Evolutionary conservation across 2,329 filamentous ascomycete species (phyloP).

Genomic region (Gnomoniopsis smithogilvyi): DNA sequence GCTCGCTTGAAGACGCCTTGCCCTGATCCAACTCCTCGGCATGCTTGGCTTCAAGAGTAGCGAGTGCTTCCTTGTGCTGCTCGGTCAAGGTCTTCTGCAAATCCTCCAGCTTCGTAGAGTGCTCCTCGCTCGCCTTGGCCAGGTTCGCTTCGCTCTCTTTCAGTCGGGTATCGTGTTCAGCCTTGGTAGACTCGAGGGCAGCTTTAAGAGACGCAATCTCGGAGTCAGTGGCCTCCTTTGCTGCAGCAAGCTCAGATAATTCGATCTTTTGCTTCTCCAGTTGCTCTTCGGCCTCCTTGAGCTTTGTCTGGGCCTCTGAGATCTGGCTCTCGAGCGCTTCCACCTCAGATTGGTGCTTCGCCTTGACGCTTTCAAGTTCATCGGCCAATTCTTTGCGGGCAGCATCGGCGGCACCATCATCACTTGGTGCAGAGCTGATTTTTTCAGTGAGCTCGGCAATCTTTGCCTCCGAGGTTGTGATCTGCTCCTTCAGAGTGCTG

Average conservation of each 20-base stretch:
- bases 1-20: constrained; percentile 40
- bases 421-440: constrained; percentile 33
- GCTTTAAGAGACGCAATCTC: constrained; percentile 48
- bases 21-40: constrained; percentile 46
- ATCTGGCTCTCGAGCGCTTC: constrained; percentile 45
- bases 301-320: constrained; percentile 46
- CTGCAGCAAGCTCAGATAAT: constrained; percentile 42
- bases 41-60: constrained; percentile 52
- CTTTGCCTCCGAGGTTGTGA: constrained; percentile 53
- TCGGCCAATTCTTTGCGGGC: constrained; percentile 41
- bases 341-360: constrained; percentile 47
- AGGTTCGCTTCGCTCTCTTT: constrained; percentile 36
- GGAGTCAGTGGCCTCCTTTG: constrained; percentile 46
- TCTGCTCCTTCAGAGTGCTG: constrained; percentile 52
- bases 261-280: constrained; percentile 49
- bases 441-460: constrained; percentile 52
- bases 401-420: constrained; percentile 36
- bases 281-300: constrained; percentile 48
- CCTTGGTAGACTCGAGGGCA: constrained; percentile 45
- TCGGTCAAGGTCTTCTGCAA: constrained; percentile 47
- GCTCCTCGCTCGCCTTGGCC: constrained; percentile 41
- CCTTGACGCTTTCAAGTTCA: constrained; percentile 46
- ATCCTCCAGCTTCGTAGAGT: constrained; percentile 45
- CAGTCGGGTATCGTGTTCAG: constrained; percentile 36
- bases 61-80: constrained; percentile 47